Evolutionary conservation across 345 rosid species (phyloP), one percentile per base, ranked within the genome.

Genomic region (Linum lewisii): DNA sequence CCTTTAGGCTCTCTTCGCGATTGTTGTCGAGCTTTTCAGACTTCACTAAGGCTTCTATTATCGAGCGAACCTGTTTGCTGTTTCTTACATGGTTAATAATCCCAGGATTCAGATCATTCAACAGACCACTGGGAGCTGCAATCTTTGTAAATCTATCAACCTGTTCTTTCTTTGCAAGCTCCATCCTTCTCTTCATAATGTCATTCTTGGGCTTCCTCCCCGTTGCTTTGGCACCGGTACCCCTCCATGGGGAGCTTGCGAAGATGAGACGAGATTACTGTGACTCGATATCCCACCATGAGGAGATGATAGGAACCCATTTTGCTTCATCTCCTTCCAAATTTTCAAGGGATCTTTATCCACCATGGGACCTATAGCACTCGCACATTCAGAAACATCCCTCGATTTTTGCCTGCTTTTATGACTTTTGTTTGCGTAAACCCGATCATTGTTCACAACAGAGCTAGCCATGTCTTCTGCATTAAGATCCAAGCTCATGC

Each of bases 311-410:
- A 93, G 78, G 67, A 83, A 93, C 21, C 97, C 97, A 16, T 85
- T 93, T 61, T 79, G 83, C 72, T 90, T 93, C 97, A 93, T 87
- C 68, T 79, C 88, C 71, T 79, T 78, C 99, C 97, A 90, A 37
- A 81, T 38, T 66, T 70, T 80, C 68, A 89, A 66, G 0, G 96
- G 58, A 73, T 89, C 95, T 64, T 75, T 84, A 68, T 66, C 80
- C 67, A 69, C 76, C 54, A 61, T 50, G 44, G 82, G 71, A 54
- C 67, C 81, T 63, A 64, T 76, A 54, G 88, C 75, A 68, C 97
- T 87, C 64, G 77, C 90, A 66, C 95, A 82, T 68, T 89, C 92
- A 24, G 90, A 88, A 68, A 67, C 79, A 73, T 73, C 84, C 16
- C 37, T 69, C 2, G 64, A 29, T 62, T 73, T 79, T 11, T 42